A percentile compares a stretch with the other conserved stretches of the same genome.
Conservation (phyloP, 176 grass and related monocot species). For the Olyra latifolia region DNA sequence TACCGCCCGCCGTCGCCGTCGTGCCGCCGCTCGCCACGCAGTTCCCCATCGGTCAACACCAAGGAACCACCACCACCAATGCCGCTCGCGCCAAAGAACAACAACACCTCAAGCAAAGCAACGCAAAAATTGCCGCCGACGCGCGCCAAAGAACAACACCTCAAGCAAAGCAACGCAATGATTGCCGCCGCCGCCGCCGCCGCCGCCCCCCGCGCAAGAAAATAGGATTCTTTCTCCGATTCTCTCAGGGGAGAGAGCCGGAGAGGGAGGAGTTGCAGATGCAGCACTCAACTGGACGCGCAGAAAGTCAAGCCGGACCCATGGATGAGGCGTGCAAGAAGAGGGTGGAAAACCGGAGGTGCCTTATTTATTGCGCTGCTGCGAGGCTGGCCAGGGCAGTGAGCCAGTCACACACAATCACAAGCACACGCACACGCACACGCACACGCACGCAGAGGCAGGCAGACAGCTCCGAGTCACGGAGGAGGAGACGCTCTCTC, state of each 20-base stretch:
- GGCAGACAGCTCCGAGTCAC: constrained; percentile 24
- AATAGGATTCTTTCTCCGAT: background rate
- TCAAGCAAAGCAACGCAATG: constrained; percentile 8
- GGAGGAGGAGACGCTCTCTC: constrained; percentile 15
- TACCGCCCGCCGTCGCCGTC: background rate
- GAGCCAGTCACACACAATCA: constrained; percentile 20
- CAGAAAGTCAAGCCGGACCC: constrained; percentile 47
- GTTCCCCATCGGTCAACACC: constrained; percentile 57
- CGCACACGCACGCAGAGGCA: constrained; percentile 25
- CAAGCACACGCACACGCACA: constrained; percentile 12
- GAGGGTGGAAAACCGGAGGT: constrained; percentile 4
- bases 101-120: constrained; percentile 1
- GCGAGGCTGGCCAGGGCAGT: background rate
- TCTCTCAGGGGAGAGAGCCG: background rate
- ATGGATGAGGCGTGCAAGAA: constrained; percentile 8
- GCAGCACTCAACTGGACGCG: constrained; percentile 15
- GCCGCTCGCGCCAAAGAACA: background rate
- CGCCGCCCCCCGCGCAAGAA: no score
- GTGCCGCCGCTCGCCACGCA: constrained; percentile 52
- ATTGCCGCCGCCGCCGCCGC: background rate
- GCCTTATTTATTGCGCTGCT: constrained; percentile 47
- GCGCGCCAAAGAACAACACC: background rate
- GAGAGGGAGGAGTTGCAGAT: constrained; percentile 28
- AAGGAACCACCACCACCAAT: constrained; percentile 24
- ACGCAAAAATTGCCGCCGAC: background rate